Evolutionary conservation across 208 protist species (phyloP).

Genomic region (Lotmaria passim): DNA sequence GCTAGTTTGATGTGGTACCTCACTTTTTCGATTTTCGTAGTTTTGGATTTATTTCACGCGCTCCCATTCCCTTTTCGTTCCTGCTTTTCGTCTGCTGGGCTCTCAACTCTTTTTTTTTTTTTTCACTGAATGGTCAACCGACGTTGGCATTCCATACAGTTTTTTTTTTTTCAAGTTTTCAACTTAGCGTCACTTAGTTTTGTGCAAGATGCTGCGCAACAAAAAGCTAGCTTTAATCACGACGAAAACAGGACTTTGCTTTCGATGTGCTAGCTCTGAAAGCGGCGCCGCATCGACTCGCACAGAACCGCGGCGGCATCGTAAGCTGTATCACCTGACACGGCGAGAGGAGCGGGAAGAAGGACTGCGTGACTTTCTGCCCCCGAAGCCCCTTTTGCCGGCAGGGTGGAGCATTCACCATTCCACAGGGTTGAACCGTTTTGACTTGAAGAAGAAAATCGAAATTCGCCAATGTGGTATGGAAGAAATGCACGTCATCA

Average conservation of each 20-base stretch:
- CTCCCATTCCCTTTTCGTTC: not conserved
- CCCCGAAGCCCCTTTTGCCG: conserved; percentile 64
- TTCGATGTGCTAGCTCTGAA: not conserved
- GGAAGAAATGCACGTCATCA: conserved; percentile 73
- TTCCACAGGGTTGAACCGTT: conserved; percentile 55
- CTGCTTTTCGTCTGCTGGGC: not conserved
- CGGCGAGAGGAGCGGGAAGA: conserved; percentile 76
- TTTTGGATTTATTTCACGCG: not conserved
- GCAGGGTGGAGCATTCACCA: conserved; percentile 71
- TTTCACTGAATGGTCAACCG: not conserved
- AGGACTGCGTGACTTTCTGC: conserved; percentile 82
- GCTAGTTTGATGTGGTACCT: too few species aligned
- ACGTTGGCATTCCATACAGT: not conserved
- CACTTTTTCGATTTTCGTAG: not conserved
- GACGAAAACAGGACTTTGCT: not conserved
- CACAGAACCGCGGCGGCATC: conserved; percentile 37
- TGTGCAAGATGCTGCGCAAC: not conserved
- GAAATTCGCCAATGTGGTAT: conserved; percentile 65
- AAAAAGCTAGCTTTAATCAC: not conserved
- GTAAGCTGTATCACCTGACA: conserved; percentile 57
- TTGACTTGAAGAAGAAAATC: conserved; percentile 73
- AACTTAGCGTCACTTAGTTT: too few species aligned
- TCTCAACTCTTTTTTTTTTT: conserved; percentile 7
- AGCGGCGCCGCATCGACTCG: not conserved
- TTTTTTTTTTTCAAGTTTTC: too few species aligned